Conservation (phyloP, 306 rosid genomes). For the Corylus heterophylla region DNA sequence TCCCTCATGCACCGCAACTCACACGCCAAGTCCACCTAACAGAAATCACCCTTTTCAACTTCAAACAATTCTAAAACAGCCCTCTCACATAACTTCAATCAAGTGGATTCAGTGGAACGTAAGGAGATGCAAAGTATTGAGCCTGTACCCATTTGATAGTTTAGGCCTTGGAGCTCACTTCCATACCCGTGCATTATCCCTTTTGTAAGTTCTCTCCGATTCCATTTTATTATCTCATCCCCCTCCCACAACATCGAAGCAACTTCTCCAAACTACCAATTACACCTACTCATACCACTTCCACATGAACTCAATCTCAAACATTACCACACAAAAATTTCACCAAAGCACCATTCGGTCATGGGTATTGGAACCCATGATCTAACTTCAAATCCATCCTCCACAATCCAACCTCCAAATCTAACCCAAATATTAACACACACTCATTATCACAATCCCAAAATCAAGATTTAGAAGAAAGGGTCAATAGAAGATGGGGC, state of each 20-base stretch:
- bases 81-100: too few relatives aligned
- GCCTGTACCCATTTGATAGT: too few relatives aligned
- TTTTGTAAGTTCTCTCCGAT: too few relatives aligned
- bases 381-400: background rate
- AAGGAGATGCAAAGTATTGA: too few relatives aligned
- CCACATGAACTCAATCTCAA: background rate
- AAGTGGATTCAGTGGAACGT: too few relatives aligned
- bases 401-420: background rate
- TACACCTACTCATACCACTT: background rate
- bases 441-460: background rate
- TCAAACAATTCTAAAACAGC: too few relatives aligned
- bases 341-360: background rate
- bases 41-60: too few relatives aligned
- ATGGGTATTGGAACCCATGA: background rate
- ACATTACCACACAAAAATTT: background rate
- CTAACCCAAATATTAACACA: background rate
- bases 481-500: background rate
- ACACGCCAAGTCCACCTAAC: background rate
- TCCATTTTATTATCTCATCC: too few relatives aligned
- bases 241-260: background rate
- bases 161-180: too few relatives aligned
- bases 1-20: background rate
- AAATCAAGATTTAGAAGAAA: background rate
- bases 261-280: background rate
- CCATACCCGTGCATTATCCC: too few relatives aligned